A percentile compares a stretch with the other conserved stretches of the same genome.
phyloP scores from a whole-genome alignment of 2,329 filamentous ascomycete genomes.

The Thelonectria rubi region DNA sequence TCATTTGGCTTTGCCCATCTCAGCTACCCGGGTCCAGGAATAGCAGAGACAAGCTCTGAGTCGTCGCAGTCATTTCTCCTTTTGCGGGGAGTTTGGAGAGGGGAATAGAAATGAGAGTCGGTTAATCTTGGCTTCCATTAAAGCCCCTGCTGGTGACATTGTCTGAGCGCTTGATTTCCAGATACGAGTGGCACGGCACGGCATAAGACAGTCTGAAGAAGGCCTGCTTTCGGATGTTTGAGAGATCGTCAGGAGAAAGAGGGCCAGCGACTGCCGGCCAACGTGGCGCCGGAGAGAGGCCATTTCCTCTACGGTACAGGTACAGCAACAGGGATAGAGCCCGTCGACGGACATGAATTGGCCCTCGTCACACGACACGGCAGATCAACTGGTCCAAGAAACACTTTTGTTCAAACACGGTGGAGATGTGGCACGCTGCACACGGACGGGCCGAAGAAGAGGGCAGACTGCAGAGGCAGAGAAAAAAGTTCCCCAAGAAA shows the following conservation, averaged over 20 bases:
- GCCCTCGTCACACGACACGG: slow-evolving; percentile 3
- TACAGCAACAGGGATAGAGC: background rate
- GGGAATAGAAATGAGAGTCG: background rate
- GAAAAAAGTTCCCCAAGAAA: background rate
- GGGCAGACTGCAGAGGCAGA: background rate
- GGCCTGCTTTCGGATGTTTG: slow-evolving; percentile 19
- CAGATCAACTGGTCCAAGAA: slow-evolving; percentile 8
- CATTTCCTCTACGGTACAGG: slow-evolving; percentile 14
- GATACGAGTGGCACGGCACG: slow-evolving; percentile 25
- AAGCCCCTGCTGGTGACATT: slow-evolving; percentile 12
- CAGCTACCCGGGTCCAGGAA: slow-evolving; percentile 1
- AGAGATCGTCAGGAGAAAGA: slow-evolving; percentile 40
- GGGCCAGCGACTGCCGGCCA: slow-evolving; percentile 33
- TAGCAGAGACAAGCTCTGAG: slow-evolving; percentile 11
- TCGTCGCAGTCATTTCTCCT: slow-evolving; percentile 26
- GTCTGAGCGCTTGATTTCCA: slow-evolving; percentile 22
- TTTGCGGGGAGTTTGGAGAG: slow-evolving; percentile 28
- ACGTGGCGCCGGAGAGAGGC: slow-evolving; percentile 26
- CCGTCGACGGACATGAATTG: background rate
- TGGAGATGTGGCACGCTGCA: slow-evolving; percentile 3
- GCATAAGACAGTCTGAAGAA: slow-evolving; percentile 28
- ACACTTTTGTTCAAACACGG: slow-evolving; percentile 14
- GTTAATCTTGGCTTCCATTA: background rate
- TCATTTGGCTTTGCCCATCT: slow-evolving; percentile 12
- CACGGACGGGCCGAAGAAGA: background rate